Percentiles rank a stretch among this genome's conserved stretches.
These are phyloP conservation scores for Zostera marina DNA, from an alignment of 116 monocot genomes.

Conservation along the genomic window DNA sequence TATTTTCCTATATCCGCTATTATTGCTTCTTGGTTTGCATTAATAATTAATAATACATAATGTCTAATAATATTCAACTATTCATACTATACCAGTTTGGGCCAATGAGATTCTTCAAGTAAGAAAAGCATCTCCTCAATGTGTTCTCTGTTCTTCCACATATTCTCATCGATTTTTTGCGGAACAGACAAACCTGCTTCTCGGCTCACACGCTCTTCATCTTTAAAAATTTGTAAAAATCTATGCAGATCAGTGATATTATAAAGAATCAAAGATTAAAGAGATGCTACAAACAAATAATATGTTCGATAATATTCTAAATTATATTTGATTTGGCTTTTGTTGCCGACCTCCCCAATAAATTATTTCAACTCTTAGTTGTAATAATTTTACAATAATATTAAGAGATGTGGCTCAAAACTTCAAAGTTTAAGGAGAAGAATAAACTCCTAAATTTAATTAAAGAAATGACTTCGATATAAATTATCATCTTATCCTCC, in stretches of 20 bases:
- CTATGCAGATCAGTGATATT: conserved; percentile 5
- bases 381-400: no score
- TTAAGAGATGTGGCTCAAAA: no score
- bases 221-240: conserved; percentile 26
- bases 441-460: no score
- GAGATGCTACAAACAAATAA: not conserved
- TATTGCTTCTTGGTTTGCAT: no score
- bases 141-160: conserved; percentile 95
- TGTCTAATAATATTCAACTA: not conserved
- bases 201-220: conserved; percentile 36
- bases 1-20: no score
- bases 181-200: conserved; percentile 42
- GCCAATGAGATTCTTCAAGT: conserved; percentile 48
- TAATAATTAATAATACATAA: not conserved
- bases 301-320: not conserved
- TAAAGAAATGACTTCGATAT: no score
- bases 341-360: not conserved
- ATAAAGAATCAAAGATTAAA: no score
- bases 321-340: not conserved
- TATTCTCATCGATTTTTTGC: conserved; percentile 84
- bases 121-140: conserved; percentile 89
- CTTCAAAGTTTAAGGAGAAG: no score
- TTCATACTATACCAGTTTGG: conserved; percentile 29
- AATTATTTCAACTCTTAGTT: not conserved
- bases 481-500: no score